Conservation (phyloP, 1,284 basidiomycete species). For the Salmacisia buchloeana region DNA sequence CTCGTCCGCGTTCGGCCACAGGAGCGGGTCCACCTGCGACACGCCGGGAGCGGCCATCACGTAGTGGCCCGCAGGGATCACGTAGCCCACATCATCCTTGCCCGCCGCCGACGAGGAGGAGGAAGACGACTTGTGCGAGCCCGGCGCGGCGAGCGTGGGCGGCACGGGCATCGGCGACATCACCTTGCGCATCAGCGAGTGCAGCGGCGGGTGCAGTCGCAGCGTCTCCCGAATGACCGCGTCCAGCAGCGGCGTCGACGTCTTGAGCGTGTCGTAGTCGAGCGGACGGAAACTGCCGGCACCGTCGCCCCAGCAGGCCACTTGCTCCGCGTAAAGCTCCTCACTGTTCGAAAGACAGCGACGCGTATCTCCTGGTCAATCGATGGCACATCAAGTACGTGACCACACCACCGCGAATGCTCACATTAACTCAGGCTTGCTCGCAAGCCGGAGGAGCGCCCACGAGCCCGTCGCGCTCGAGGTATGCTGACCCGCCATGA, state of each 20-base stretch:
- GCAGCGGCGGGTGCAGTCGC: constrained; percentile 54
- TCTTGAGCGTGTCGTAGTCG: constrained; percentile 78
- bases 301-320: constrained; percentile 66
- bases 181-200: constrained; percentile 69
- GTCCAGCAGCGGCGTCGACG: constrained; percentile 72
- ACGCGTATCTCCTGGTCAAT: neutral
- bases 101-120: constrained; percentile 21
- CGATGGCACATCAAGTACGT: no score
- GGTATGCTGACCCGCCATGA: constrained; percentile 91
- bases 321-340: constrained; percentile 72
- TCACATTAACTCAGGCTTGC: constrained; percentile 69
- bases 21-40: constrained; percentile 74
- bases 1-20: constrained; percentile 61
- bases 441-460: constrained; percentile 82
- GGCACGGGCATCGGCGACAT: constrained; percentile 79
- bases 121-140: constrained; percentile 53
- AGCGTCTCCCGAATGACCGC: constrained; percentile 88
- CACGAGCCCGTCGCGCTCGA: constrained; percentile 86
- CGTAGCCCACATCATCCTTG: constrained; percentile 55
- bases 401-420: no score
- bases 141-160: constrained; percentile 58
- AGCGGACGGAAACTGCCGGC: constrained; percentile 62
- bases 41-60: constrained; percentile 86
- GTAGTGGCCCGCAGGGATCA: constrained; percentile 85
- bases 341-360: constrained; percentile 15